These are phyloP conservation scores for Aspergillus sp. DNA, from an alignment of 2,329 filamentous ascomycete species.

Conservation along the genomic window DNA sequence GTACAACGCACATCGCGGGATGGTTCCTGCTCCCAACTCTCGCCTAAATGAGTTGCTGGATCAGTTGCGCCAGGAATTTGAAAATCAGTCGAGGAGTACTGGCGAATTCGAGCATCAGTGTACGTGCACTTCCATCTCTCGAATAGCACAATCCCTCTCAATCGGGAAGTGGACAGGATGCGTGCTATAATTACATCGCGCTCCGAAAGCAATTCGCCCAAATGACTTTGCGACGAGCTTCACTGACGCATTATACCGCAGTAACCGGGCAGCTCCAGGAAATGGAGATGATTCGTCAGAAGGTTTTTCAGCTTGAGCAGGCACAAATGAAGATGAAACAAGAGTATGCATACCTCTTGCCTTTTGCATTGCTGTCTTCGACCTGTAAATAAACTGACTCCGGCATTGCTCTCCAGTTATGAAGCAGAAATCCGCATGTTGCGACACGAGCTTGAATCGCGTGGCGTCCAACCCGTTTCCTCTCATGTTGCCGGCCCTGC, in stretches of 20 bases:
- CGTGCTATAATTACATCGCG: background rate
- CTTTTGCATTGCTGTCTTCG: background rate
- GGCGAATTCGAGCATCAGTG: slow-evolving; percentile 91
- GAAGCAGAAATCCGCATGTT: slow-evolving; percentile 86
- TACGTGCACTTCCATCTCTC: slow-evolving; percentile 54
- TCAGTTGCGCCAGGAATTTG: slow-evolving; percentile 86
- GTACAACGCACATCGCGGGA: slow-evolving; percentile 84
- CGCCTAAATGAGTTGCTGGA: slow-evolving; percentile 91
- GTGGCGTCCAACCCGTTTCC: slow-evolving; percentile 62
- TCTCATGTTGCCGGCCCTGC: slow-evolving; percentile 71
- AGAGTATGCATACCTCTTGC: slow-evolving; percentile 63
- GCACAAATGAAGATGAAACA: slow-evolving; percentile 83
- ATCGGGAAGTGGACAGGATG: background rate
- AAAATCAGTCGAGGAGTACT: slow-evolving; percentile 74
- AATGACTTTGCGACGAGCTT: background rate
- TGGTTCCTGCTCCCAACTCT: slow-evolving; percentile 68
- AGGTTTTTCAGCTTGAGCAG: slow-evolving; percentile 91
- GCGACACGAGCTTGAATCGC: slow-evolving; percentile 79
- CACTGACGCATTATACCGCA: slow-evolving; percentile 41
- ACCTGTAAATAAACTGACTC: background rate
- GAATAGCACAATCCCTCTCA: background rate
- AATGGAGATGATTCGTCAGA: slow-evolving; percentile 90
- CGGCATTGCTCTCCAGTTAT: slow-evolving; percentile 60
- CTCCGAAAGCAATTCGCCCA: background rate
- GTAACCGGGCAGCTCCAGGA: slow-evolving; percentile 90